Evolutionary conservation across 768 basidiomycete species (phyloP), one percentile per base, ranked within the genome.

Genomic region (Mycena epipterygia): DNA sequence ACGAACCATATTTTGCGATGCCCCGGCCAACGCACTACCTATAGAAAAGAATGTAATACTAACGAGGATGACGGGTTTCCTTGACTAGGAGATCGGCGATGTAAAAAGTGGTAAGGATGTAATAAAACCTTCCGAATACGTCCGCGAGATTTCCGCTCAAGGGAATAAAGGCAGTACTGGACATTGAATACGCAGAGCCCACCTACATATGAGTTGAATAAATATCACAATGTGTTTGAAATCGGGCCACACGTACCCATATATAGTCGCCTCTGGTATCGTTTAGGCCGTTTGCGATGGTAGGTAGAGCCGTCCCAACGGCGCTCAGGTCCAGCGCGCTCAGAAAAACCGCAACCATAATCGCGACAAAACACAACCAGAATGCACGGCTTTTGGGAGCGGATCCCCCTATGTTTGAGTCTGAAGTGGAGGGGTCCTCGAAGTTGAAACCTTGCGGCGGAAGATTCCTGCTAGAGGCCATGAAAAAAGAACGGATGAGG

Each of bases 1-100:
- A 41, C 69, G 3, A 1, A 73, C 73, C 81, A 87, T 84, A 49
- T 52, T 83, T n/a, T 79, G 80, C 0, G 85, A 79, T 0, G 79
- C 80, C 1, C 86, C 87, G 3, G 79, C 80, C 1, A 88, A 37
- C 14, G 81, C 83, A n/a, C 82, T 84, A 0, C 86, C 86, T 25
- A 84, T 44, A 0, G 81, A 80, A 57, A 85, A 85, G 13, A 82
- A 70, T 8, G 70, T 67, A 16, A 84, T 74, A 21, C 48, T 56
- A 1, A 71, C 17, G 2, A 85, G 64, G 58, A 83, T 71, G n/a
- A 78, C 67, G 2, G 81, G 77, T 27, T 76, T 75, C 16, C 64
- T 69, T 6, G 6, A 46, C 30, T 16, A 30, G 5, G 0, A 2
- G 16, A 30, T 33, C 5, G 27, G 29, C 29, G 4, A 19, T 11